Evolutionary conservation across 2,329 filamentous ascomycete genomes (phyloP), one percentile per base, ranked within the genome.

Genomic region (Fonsecaea multimorphosa): DNA sequence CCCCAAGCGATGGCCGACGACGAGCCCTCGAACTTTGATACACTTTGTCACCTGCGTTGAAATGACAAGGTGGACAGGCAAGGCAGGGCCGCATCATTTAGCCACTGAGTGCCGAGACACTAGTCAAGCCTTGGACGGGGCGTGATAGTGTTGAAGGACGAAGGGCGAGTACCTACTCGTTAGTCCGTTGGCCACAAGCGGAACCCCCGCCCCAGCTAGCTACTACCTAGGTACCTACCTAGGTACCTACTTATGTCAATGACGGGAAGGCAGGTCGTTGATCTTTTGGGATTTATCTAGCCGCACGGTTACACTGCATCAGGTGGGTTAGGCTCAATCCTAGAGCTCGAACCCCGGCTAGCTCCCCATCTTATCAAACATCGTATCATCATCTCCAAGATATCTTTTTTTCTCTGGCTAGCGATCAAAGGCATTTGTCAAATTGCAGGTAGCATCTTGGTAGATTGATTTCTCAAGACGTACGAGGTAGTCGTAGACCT

Each of bases 1-100:
- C 44, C 31, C 38, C 58, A 44, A 36, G 44, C 44, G 44, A 49
- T 9, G 6, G 6, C 3, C 11, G 14, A 31, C 29, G 29, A 3
- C 29, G 3, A 31, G n/a, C n/a, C n/a, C n/a, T n/a, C n/a, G n/a
- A n/a, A n/a, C 32, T 34, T 12, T 34, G 11, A 31, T 31, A 31
- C 29, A 3, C 32, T 34, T 12, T 2, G 5, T 6, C 32, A 34
- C 6, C 6, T 34, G 5, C 5, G 16, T 60, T 60, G 58, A 60
- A 60, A 60, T 60, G 58, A 60, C 58, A 29, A 29, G n/a, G 56
- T 14, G 34, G 29, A 31, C 29, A 8, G 3, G 38, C 38, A 6
- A 40, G 38, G n/a, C n/a, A n/a, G n/a, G 29, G 5, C 16, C n/a
- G n/a, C 14, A 8, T n/a, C 1, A n/a, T 40, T 40, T 49, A 24